Evolutionary conservation across 163 green algal genomes (phyloP).

Genomic region (Picocystis sp.): DNA sequence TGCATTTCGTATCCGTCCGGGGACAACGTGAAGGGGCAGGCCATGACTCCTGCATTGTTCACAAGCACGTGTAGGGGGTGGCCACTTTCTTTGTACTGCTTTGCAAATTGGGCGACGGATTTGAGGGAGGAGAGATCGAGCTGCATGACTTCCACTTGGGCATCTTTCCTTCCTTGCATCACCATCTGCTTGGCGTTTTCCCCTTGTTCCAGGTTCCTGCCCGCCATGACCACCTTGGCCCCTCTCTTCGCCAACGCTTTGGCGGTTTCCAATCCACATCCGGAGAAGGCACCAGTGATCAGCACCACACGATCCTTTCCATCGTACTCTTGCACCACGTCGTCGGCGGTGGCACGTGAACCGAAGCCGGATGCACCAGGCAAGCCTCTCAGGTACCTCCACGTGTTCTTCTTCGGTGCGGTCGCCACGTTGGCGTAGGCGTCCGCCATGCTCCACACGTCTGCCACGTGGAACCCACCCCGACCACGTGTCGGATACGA

Average conservation of each 20-base stretch:
- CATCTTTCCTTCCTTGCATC: slow-evolving; percentile 6
- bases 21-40: slow-evolving; percentile 13
- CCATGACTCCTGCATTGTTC: slow-evolving; percentile 26
- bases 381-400: no score
- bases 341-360: slow-evolving; percentile 4
- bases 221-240: slow-evolving; percentile 25
- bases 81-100: slow-evolving; percentile 7
- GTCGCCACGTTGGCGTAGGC: no score
- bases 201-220: slow-evolving; percentile 13
- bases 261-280: slow-evolving; percentile 23
- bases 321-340: slow-evolving; percentile 15
- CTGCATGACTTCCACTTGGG: slow-evolving; percentile 27
- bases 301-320: slow-evolving; percentile 14
- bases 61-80: slow-evolving; percentile 13
- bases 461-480: no score
- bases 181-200: slow-evolving; percentile 20
- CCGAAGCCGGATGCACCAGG: no score
- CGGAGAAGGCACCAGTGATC: slow-evolving; percentile 7
- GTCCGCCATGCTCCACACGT: no score
- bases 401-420: no score
- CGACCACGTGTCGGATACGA: no score
- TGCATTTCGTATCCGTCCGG: slow-evolving; percentile 27
- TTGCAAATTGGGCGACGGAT: slow-evolving; percentile 17
- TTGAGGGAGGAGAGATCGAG: slow-evolving; percentile 27
- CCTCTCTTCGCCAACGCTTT: slow-evolving; percentile 20